phyloP scores from a whole-genome alignment of 1,284 basidiomycete genomes.

The Ceratobasidium sp. region DNA sequence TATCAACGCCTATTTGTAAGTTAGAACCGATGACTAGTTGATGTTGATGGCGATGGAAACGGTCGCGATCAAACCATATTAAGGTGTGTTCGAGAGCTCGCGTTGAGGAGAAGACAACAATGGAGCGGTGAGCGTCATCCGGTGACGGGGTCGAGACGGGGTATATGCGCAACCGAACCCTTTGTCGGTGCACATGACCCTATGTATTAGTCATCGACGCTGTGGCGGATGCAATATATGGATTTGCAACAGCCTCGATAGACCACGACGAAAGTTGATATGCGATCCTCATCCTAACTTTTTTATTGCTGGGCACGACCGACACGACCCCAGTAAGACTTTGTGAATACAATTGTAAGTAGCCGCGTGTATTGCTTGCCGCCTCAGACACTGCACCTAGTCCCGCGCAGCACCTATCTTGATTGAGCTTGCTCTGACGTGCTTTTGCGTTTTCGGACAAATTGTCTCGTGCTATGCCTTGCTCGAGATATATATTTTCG shows the following conservation, averaged over 20 bases:
- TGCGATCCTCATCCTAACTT: conserved; percentile 40
- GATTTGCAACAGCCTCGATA: background rate
- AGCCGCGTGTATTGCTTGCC: background rate
- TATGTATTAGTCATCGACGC: background rate
- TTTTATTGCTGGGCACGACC: conserved; percentile 2
- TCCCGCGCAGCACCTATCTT: conserved; percentile 14
- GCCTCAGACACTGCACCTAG: background rate
- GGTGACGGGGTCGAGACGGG: background rate
- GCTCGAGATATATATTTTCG: background rate
- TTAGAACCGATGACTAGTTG: background rate
- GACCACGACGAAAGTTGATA: conserved; percentile 34
- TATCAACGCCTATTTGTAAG: background rate
- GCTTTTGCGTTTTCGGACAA: conserved; percentile 21
- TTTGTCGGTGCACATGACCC: conserved; percentile 27
- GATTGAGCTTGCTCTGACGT: conserved; percentile 38
- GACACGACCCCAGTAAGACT: background rate
- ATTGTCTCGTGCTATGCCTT: background rate
- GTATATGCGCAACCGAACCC: conserved; percentile 32
- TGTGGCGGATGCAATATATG: conserved; percentile 40
- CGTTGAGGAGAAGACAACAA: too few relatives aligned
- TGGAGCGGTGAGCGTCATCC: too few relatives aligned
- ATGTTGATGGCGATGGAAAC: background rate
- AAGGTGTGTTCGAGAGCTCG: background rate
- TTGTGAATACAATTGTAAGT: background rate
- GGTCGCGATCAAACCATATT: background rate